phyloP scores from a whole-genome alignment of 345 rosid genomes.

The Gossypium longicalyx region DNA sequence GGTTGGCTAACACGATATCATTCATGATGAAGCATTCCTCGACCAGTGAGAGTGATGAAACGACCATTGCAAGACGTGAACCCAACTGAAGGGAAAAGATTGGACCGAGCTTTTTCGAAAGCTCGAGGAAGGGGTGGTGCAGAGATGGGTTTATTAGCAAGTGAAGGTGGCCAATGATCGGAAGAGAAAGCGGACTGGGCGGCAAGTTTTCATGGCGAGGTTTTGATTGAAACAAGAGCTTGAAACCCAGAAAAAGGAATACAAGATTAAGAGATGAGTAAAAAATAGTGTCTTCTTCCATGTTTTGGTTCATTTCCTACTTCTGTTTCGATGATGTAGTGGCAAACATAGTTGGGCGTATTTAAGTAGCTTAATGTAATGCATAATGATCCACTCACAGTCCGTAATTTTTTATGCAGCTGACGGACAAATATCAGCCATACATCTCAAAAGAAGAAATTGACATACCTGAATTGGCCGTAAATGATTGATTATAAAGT shows the following conservation, averaged over 20 bases:
- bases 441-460: too few relatives aligned
- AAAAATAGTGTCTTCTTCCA: conserved; percentile 13
- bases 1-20: conserved; percentile 50
- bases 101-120: conserved; percentile 37
- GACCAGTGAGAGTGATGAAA: conserved; percentile 26
- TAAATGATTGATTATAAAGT: too few relatives aligned
- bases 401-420: too few relatives aligned
- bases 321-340: neutral
- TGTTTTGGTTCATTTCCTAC: neutral
- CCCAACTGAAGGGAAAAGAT: conserved; percentile 38
- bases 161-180: conserved; percentile 57
- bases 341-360: neutral
- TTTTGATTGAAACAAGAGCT: conserved; percentile 8
- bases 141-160: conserved; percentile 38
- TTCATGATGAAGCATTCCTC: conserved; percentile 36
- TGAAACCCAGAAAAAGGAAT: conserved; percentile 14
- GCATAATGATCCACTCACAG: too few relatives aligned
- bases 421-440: too few relatives aligned
- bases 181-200: conserved; percentile 45
- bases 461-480: too few relatives aligned
- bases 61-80: conserved; percentile 26
- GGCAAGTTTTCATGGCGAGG: conserved; percentile 29
- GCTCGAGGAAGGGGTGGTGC: conserved; percentile 27
- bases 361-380: neutral
- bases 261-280: conserved; percentile 10